Evolutionary conservation across 805 yeast species (phyloP).

Genomic region (Pichia kluyveri): DNA sequence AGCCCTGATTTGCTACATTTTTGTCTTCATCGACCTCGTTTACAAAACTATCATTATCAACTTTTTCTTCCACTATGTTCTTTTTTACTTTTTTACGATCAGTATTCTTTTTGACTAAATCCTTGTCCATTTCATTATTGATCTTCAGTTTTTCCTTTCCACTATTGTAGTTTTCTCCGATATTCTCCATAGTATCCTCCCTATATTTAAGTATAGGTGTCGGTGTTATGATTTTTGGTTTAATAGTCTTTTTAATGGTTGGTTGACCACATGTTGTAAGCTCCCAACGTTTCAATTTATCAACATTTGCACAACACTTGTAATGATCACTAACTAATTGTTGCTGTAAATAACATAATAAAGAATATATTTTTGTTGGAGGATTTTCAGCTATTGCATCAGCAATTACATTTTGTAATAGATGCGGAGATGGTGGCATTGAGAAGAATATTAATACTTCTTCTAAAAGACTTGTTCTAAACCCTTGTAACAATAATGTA

Average conservation of each 20-base stretch:
- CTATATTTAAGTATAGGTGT: background rate
- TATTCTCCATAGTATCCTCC: background rate
- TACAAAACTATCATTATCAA: too few relatives aligned
- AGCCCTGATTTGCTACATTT: background rate
- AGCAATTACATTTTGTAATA: slow-evolving; percentile 10
- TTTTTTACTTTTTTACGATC: too few relatives aligned
- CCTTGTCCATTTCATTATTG: too few relatives aligned
- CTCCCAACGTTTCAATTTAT: slow-evolving; percentile 5
- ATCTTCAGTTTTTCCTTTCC: too few relatives aligned
- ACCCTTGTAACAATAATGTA: slow-evolving; percentile 12
- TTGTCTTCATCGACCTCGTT: too few relatives aligned
- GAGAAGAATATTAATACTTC: slow-evolving; percentile 19
- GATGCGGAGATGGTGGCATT: slow-evolving; percentile 20
- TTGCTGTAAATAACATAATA: slow-evolving; percentile 14
- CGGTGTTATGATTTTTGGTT: background rate
- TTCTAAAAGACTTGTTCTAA: slow-evolving; percentile 14
- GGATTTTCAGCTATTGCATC: slow-evolving; percentile 8
- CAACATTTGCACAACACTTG: slow-evolving; percentile 12
- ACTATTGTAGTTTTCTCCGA: too few relatives aligned
- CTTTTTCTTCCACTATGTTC: too few relatives aligned
- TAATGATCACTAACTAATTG: slow-evolving; percentile 15
- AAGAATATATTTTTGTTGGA: slow-evolving; percentile 9
- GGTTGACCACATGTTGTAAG: slow-evolving; percentile 1
- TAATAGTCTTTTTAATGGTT: background rate
- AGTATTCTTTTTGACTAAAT: too few relatives aligned